Conservation (phyloP, 495 filamentous ascomycete genomes). For the Podospora pseudopauciseta region DNA sequence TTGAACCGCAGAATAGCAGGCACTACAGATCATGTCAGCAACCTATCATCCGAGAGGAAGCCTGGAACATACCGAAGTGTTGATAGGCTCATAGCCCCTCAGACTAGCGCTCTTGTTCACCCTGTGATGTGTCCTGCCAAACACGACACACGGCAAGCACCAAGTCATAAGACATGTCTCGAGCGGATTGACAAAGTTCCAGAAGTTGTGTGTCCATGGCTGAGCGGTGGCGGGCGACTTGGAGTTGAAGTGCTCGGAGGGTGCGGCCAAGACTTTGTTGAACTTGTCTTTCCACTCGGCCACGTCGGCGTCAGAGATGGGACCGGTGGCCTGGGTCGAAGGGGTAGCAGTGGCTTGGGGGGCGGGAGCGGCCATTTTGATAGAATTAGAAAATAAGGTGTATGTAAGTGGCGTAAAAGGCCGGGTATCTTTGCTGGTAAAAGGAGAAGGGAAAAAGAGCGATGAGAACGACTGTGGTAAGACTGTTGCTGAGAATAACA, state of each 20-base stretch:
- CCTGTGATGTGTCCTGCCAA: slow-evolving; percentile 47
- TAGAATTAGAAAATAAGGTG: background rate
- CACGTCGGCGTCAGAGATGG: slow-evolving; percentile 31
- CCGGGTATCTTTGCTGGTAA: slow-evolving; percentile 4
- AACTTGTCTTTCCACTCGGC: slow-evolving; percentile 33
- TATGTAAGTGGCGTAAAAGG: slow-evolving; percentile 1
- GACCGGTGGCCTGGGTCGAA: slow-evolving; percentile 7
- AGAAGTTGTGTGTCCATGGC: slow-evolving; percentile 32
- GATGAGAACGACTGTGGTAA: background rate
- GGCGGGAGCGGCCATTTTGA: slow-evolving; percentile 4
- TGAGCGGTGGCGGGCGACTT: slow-evolving; percentile 28
- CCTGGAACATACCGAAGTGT: slow-evolving; percentile 34
- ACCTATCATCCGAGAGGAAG: background rate
- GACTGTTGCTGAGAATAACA: background rate
- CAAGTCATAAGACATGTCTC: slow-evolving; percentile 38
- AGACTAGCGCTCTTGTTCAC: slow-evolving; percentile 37
- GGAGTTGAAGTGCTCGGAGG: slow-evolving; percentile 31
- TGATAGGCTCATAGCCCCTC: slow-evolving; percentile 41
- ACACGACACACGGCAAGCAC: slow-evolving; percentile 46
- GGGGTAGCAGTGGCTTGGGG: slow-evolving; percentile 1
- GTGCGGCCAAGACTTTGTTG: slow-evolving; percentile 32
- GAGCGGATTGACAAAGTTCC: slow-evolving; percentile 39
- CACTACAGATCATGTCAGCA: slow-evolving; percentile 25
- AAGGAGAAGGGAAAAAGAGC: background rate
- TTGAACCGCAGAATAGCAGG: slow-evolving; percentile 33